Percentiles rank a stretch among this genome's conserved stretches.
phyloP scores from a whole-genome alignment of 139 green algal genomes.

The Chlorella sp. region DNA sequence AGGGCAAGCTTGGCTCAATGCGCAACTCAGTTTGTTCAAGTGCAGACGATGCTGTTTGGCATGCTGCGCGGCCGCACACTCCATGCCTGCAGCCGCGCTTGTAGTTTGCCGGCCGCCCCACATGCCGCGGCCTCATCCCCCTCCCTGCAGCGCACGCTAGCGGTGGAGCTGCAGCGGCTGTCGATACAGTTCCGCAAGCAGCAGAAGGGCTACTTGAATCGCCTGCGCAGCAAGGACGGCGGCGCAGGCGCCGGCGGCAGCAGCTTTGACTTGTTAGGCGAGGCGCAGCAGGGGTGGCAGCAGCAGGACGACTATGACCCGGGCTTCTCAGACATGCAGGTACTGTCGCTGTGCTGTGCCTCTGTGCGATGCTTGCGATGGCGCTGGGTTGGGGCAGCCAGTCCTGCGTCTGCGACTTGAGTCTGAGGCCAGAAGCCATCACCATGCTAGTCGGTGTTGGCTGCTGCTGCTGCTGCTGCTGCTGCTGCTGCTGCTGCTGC shows the following conservation, averaged over 20 bases:
- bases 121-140: neutral
- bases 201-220: conserved; percentile 88
- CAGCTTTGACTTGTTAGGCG: conserved; percentile 43
- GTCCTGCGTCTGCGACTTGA: neutral
- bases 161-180: conserved; percentile 85
- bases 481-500: neutral
- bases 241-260: conserved; percentile 49
- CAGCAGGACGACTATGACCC: conserved; percentile 65
- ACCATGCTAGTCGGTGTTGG: neutral
- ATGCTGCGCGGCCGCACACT: no score
- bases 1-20: no score
- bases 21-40: neutral
- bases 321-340: conserved; percentile 85
- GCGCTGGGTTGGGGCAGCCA: neutral
- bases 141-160: conserved; percentile 80
- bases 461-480: neutral
- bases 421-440: neutral
- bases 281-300: neutral
- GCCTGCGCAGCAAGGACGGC: conserved; percentile 75
- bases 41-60: neutral
- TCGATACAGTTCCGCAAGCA: conserved; percentile 87
- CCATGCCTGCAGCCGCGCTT: no score
- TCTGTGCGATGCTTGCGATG: no score
- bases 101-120: neutral
- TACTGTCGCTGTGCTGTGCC: conserved; percentile 15